Percentiles rank a stretch among this genome's conserved stretches.
Conservation (phyloP, 2,329 filamentous ascomycete species). For the Immersiporthe knoxdaviesiana region DNA sequence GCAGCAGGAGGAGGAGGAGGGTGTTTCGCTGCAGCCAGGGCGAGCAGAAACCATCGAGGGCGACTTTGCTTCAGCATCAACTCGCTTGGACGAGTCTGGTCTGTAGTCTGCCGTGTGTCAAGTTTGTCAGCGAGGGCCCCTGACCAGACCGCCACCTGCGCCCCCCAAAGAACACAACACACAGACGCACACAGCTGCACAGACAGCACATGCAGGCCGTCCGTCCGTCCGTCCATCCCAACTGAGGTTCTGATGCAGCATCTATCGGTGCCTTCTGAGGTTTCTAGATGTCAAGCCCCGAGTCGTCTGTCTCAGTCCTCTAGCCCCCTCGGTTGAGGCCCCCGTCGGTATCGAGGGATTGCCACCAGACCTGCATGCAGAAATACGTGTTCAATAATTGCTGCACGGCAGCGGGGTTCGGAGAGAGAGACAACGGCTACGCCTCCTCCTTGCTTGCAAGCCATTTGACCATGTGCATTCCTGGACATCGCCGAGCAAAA, state of each 20-base stretch:
- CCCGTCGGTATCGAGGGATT: neutral
- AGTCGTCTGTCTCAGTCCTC: neutral
- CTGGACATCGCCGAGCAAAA: constrained; percentile 9
- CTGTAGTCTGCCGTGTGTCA: constrained; percentile 15
- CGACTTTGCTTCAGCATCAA: constrained; percentile 7
- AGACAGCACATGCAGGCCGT: neutral
- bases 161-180: neutral
- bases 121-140: constrained; percentile 17
- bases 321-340: neutral
- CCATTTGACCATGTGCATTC: neutral
- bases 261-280: neutral
- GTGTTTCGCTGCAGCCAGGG: neutral
- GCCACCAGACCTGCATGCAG: neutral
- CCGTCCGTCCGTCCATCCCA: neutral
- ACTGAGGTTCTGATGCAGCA: neutral
- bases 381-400: neutral
- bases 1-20: too few relatives aligned
- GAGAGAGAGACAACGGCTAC: neutral
- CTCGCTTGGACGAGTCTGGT: constrained; percentile 5
- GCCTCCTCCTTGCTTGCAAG: neutral
- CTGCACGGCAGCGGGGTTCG: neutral
- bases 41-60: neutral
- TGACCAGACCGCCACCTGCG: constrained; percentile 16
- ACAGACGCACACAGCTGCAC: neutral
- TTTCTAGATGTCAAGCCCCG: neutral